phyloP scores from a whole-genome alignment of 2,329 filamentous ascomycete species.

The Pseudocercospora fijiensis region DNA sequence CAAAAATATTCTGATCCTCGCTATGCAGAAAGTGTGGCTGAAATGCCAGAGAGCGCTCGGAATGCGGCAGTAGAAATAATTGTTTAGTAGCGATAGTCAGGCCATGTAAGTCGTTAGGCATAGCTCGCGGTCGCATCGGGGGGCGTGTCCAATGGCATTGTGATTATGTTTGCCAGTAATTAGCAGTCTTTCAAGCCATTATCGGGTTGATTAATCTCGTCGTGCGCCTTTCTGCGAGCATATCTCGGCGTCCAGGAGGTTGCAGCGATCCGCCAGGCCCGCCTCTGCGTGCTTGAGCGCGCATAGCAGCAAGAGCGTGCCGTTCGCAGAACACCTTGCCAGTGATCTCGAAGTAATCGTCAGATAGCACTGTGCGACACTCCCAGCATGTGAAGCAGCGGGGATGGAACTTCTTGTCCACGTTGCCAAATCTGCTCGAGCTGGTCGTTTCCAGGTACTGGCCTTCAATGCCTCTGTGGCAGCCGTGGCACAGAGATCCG shows the following conservation, averaged over 20 bases:
- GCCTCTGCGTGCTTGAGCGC: slow-evolving; percentile 29
- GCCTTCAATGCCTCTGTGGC: slow-evolving; percentile 84
- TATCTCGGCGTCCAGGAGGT: slow-evolving; percentile 24
- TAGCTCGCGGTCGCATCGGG: neutral
- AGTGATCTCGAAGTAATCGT: slow-evolving; percentile 89
- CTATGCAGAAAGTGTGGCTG: neutral
- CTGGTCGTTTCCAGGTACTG: slow-evolving; percentile 76
- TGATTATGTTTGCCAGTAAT: neutral
- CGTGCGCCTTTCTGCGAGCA: slow-evolving; percentile 38
- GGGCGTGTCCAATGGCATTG: neutral
- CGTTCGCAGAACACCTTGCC: slow-evolving; percentile 81
- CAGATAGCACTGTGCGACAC: slow-evolving; percentile 69
- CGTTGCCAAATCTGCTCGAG: slow-evolving; percentile 46
- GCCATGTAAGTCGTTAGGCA: slow-evolving; percentile 1
- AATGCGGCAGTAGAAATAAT: slow-evolving; percentile 1
- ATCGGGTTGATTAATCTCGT: slow-evolving; percentile 39
- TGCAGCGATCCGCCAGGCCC: slow-evolving; percentile 17
- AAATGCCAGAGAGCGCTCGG: neutral
- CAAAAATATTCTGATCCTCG: neutral
- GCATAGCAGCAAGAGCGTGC: slow-evolving; percentile 63
- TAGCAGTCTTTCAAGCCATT: slow-evolving; percentile 26
- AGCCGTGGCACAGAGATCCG: slow-evolving; percentile 77
- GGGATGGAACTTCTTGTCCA: slow-evolving; percentile 76
- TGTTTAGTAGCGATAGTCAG: neutral
- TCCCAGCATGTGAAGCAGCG: slow-evolving; percentile 81